Evolutionary conservation across 805 yeast species (phyloP), one percentile per base, ranked within the genome.

Genomic region (Yamadazyma phyllophila): DNA sequence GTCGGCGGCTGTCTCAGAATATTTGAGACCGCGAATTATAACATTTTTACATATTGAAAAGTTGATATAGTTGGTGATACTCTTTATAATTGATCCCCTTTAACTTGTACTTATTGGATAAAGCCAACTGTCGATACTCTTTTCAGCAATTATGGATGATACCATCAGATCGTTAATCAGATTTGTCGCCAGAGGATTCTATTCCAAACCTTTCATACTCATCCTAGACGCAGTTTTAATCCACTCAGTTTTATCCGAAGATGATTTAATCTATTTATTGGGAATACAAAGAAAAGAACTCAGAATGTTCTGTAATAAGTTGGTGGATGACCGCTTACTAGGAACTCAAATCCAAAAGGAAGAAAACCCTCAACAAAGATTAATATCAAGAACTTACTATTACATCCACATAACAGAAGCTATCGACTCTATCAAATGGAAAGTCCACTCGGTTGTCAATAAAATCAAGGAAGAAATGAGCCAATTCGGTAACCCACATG

Each of bases 341-440:
- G 78, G 81, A 5, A 78, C 79, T 30, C 91, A 87, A 50, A 76
- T 76, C 26, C 94, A 86, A 60, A 81, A 85, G 63, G 68, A 62
- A 52, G 73, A 66, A 37, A 67, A 63, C 52, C 76, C 77, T 17
- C 86, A 81, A 46, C 79, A 63, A 50, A 74, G 96, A 50, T 78
- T 85, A 45, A 81, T 83, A 39, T 78, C 83, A 20, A 77, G 91
- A 56, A 85, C 92, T 2, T 89, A 89, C 57, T 94, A 85, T 67
- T 94, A 80, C 63, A 83, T 92, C 44, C 96, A 89, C 60, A 81
- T 80, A 61, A 88, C 97, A 2, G 96, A 90, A 63, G 96, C 98
- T 0, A 88, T 94, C 34, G 99, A 94, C 67, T 82, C 97, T 3
- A 82, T 94, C 61, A 94, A 94, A 66, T 94, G 98, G 98, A 90